Conservation (phyloP, 208 protist genomes). For the Trypanosoma melophagium region DNA sequence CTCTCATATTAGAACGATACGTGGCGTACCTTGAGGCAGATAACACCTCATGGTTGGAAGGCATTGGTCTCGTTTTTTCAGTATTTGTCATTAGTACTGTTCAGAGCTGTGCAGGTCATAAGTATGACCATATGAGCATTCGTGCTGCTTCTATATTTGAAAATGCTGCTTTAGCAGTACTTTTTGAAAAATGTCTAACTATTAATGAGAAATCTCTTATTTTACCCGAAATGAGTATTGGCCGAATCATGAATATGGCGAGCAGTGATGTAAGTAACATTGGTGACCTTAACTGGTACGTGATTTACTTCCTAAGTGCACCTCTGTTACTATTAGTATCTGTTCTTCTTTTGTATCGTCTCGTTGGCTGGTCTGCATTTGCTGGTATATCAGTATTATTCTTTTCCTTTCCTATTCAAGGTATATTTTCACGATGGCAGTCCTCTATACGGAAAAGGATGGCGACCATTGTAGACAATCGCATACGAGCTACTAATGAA, state of each 20-base stretch:
- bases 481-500: conserved; percentile 86
- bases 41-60: conserved; percentile 18
- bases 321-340: conserved; percentile 60
- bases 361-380: conserved; percentile 64
- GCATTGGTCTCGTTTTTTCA: conserved; percentile 27
- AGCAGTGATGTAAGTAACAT: conserved; percentile 62
- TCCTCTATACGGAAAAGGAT: conserved; percentile 33
- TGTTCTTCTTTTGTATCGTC: conserved; percentile 42
- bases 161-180: conserved; percentile 51
- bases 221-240: conserved; percentile 63
- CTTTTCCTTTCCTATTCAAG: conserved; percentile 65
- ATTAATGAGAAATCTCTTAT: conserved; percentile 32
- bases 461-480: conserved; percentile 62
- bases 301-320: conserved; percentile 77
- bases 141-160: conserved; percentile 50
- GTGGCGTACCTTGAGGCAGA: conserved; percentile 35
- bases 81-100: conserved; percentile 37
- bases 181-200: conserved; percentile 81
- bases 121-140: conserved; percentile 68
- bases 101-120: conserved; percentile 40
- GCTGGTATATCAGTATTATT: conserved; percentile 55
- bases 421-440: conserved; percentile 37
- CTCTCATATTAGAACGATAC: conserved; percentile 43
- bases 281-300: conserved; percentile 54
- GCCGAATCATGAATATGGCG: conserved; percentile 84